Percentiles rank a stretch among this genome's conserved stretches.
These are phyloP conservation scores for Papiliotrema nemorosa DNA, from an alignment of 1,284 basidiomycete genomes.

Conservation along the genomic window DNA sequence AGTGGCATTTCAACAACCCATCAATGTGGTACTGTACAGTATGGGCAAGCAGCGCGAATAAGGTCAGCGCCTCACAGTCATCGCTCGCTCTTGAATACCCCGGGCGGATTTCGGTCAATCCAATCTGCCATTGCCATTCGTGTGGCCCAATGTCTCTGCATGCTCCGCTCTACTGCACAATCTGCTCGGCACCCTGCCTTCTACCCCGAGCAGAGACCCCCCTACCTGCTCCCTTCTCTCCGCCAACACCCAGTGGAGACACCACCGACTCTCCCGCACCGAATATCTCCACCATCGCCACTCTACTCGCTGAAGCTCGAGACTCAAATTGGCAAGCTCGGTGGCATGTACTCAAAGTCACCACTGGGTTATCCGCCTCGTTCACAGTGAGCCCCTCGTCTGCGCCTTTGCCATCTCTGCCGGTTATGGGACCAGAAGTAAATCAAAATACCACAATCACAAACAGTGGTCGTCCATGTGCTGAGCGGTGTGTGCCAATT, in stretches of 20 bases:
- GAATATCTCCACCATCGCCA: not conserved
- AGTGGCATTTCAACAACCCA: no score
- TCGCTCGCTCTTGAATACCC: no score
- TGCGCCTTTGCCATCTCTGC: not conserved
- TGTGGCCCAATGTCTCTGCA: not conserved
- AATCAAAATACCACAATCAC: no score
- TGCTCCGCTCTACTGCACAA: slow-evolving; percentile 12
- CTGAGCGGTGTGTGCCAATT: slow-evolving; percentile 9
- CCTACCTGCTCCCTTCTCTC: not conserved
- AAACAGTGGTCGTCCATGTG: no score
- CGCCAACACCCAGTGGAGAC: not conserved
- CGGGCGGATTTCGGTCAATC: no score
- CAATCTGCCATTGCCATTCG: no score
- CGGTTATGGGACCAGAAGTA: not conserved
- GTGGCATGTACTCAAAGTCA: slow-evolving; percentile 13
- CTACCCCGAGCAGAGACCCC: slow-evolving; percentile 2
- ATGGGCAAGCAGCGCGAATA: no score
- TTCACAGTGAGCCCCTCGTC: not conserved
- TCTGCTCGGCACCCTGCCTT: slow-evolving; percentile 20
- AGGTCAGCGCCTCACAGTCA: no score
- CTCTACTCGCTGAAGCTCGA: not conserved
- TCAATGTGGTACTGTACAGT: no score
- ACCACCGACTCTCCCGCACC: not conserved
- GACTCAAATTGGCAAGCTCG: slow-evolving; percentile 8
- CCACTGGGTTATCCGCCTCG: slow-evolving; percentile 3